Base-by-base conservation (phyloP, 805 yeast genomes). In the Priceomyces medius region DNA sequence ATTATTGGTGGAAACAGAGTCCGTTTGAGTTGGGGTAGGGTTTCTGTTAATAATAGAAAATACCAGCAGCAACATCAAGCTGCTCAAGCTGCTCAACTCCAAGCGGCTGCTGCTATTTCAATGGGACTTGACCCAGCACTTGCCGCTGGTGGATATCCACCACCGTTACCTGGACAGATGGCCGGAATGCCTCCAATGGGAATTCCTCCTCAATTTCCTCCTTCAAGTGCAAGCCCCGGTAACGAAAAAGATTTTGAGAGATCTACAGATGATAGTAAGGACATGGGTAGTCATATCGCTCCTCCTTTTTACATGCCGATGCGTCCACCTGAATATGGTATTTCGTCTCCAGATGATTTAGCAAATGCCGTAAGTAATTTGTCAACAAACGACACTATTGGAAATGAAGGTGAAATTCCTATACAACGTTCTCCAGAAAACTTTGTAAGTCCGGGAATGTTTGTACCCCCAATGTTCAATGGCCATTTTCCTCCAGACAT, bases 21-120 rank as follows among this genome's bases (percentile, higher is more conserved):
- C 37, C 73, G 96, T 52, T 74, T 89, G 43, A 83, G 91, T 39
- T 89, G 97, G 97, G 97, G 97, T 21, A 76, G 88, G 50, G 73
- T 61, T 7, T 64, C 68, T 1, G 42, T 49, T 34, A 58, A 56
- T 44, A 63, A 63, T 46, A 63, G 59, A 37, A 61, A 58, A 43
- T 65, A 49, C 43, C 67, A 63, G 23, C 63, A 56, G 37, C 66
- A 59, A 28, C 63, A 56, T 12, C 61, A 57, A 34, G 55, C 51
- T 33, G 62, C 61, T 3, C 69, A 61, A 38, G 62, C 68, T 23
- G 61, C 67, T 1, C 71, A 61, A 37, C 50, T 66, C 46, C 69
- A 64, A 44, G 66, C 65, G 2, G 69, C 66, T 2, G 64, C 67
- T 19, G 70, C 68, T 3, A 45, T 65, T 42, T 57, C 67, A 12